A percentile compares a stretch with the other conserved stretches of the same genome.
Evolutionary conservation across 139 green algal genomes (phyloP).

Genomic region (Desmodesmus armatus): DNA sequence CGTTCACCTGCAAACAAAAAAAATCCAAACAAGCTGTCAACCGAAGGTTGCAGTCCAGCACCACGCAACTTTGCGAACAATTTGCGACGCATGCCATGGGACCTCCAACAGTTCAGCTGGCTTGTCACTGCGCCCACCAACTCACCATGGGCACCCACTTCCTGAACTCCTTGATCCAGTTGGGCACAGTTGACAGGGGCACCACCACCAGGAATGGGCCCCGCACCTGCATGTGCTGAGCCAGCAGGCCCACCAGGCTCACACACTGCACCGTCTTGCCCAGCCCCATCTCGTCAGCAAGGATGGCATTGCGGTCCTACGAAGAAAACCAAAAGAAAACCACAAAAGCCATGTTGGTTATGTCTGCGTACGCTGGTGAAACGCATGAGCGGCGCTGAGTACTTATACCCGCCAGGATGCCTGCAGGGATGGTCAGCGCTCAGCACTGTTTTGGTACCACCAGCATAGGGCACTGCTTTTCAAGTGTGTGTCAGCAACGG

Average conservation of each 20-base stretch:
- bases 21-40: neutral
- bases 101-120: no score
- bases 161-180: constrained; percentile 99
- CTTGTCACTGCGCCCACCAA: no score
- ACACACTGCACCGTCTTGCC: constrained; percentile 99
- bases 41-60: neutral
- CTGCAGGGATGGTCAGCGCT: no score
- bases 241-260: constrained; percentile 94
- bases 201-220: constrained; percentile 98
- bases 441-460: no score
- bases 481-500: no score
- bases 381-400: no score
- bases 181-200: constrained; percentile 98
- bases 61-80: neutral
- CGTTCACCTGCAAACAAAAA: constrained; percentile 63
- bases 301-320: constrained; percentile 96
- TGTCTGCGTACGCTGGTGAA: no score
- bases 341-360: no score
- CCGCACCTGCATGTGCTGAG: constrained; percentile 93
- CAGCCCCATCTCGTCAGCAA: constrained; percentile 91
- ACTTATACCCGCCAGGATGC: no score
- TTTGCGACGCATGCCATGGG: neutral
- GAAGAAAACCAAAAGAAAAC: no score
- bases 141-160: constrained; percentile 88
- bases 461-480: no score